phyloP scores from a whole-genome alignment of 2,329 filamentous ascomycete genomes.

The Whalleya microplaca region DNA sequence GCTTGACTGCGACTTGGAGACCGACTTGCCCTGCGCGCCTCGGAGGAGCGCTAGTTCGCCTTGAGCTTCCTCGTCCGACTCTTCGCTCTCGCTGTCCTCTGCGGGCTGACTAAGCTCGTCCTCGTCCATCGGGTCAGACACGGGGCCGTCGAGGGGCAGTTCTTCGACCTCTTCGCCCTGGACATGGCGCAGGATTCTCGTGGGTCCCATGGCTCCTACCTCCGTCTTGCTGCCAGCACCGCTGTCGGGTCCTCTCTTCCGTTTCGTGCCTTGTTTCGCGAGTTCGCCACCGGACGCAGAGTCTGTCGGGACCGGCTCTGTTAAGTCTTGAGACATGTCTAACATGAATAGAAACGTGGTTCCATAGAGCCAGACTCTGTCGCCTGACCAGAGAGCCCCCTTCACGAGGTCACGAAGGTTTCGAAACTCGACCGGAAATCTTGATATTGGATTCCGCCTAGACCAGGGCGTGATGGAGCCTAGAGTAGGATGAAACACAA shows the following conservation, averaged over 20 bases:
- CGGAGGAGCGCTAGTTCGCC: constrained; percentile 38
- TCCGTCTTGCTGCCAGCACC: constrained; percentile 60
- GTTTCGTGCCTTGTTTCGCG: constrained; percentile 48
- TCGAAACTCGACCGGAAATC: constrained; percentile 74
- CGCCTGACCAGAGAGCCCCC: constrained; percentile 81
- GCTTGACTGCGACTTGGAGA: constrained; percentile 23
- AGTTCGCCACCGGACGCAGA: constrained; percentile 34
- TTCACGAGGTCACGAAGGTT: constrained; percentile 79
- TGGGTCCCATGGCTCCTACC: constrained; percentile 41
- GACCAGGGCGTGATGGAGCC: constrained; percentile 86
- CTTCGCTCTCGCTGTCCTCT: constrained; percentile 38
- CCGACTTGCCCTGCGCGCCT: constrained; percentile 32
- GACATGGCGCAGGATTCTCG: constrained; percentile 31
- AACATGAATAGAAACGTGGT: constrained; percentile 90
- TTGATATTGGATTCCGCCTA: constrained; percentile 75
- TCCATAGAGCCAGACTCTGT: constrained; percentile 85
- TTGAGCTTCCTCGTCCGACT: constrained; percentile 39
- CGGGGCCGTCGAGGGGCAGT: constrained; percentile 30
- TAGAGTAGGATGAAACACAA: constrained; percentile 77
- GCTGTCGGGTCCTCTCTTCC: constrained; percentile 55
- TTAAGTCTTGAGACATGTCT: constrained; percentile 74
- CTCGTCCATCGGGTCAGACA: constrained; percentile 35
- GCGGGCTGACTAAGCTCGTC: constrained; percentile 34
- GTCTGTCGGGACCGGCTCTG: constrained; percentile 37
- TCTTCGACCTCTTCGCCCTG: constrained; percentile 30